phyloP scores from a whole-genome alignment of 208 protist species.

The Wallacemonas sp. region DNA sequence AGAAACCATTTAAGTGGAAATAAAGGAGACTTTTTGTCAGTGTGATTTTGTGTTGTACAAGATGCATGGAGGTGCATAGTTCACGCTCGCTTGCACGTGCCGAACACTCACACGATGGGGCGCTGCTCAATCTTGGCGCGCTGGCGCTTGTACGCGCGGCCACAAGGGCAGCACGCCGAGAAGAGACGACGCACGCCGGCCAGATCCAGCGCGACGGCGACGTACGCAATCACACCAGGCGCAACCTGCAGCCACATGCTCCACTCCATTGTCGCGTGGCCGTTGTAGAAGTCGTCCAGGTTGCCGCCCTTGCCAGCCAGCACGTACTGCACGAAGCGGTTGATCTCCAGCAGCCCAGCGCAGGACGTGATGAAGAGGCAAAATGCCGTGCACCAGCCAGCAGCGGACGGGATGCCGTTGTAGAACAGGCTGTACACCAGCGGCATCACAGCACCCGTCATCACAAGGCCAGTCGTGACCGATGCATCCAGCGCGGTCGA shows the following conservation, averaged over 20 bases:
- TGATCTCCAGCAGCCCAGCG: slow-evolving; percentile 10
- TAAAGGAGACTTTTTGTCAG: too few species aligned
- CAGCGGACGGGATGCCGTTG: slow-evolving; percentile 10
- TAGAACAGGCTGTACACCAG: slow-evolving; percentile 12
- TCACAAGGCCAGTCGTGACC: not conserved
- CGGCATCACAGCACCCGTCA: slow-evolving; percentile 10
- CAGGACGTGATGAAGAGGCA: slow-evolving; percentile 5
- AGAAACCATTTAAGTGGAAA: too few species aligned
- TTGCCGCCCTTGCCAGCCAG: slow-evolving; percentile 1
- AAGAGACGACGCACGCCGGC: not conserved
- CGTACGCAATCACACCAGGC: slow-evolving; percentile 11
- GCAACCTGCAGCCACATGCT: not conserved
- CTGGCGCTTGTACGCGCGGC: slow-evolving; percentile 4
- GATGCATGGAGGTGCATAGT: too few species aligned
- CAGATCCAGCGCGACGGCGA: slow-evolving; percentile 4
- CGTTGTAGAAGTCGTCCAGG: slow-evolving; percentile 13
- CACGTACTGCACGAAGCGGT: slow-evolving; percentile 17
- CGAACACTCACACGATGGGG: not conserved
- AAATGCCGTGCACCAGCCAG: slow-evolving; percentile 7
- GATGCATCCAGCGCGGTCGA: not conserved
- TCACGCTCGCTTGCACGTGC: too few species aligned
- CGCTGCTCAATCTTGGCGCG: not conserved
- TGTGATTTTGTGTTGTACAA: too few species aligned
- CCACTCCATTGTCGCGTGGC: slow-evolving; percentile 16
- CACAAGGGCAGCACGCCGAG: slow-evolving; percentile 1